A percentile compares a stretch with the other conserved stretches of the same genome.
phyloP scores from a whole-genome alignment of 2,329 filamentous ascomycete genomes.

The Sordariomycetes sp. region DNA sequence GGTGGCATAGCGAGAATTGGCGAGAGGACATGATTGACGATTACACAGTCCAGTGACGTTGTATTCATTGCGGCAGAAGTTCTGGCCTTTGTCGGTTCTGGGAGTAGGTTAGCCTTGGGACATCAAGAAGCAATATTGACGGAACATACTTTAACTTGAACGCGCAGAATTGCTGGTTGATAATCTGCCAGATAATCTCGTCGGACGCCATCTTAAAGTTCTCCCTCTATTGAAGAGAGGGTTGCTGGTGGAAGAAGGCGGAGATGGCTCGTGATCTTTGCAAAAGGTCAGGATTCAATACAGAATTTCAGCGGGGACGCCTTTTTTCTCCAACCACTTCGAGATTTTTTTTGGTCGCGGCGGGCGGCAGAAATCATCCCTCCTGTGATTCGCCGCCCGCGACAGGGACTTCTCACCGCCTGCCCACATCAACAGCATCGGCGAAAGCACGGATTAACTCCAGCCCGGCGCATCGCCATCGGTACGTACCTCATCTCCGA shows the following conservation, averaged over 20 bases:
- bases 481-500: slow-evolving; percentile 1
- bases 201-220: slow-evolving; percentile 66
- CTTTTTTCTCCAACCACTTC: slow-evolving; percentile 2
- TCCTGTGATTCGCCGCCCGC: slow-evolving; percentile 10
- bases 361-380: not conserved
- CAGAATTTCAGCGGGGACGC: slow-evolving; percentile 11
- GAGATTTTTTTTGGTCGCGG: slow-evolving; percentile 7
- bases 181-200: slow-evolving; percentile 96
- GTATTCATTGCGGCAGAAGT: slow-evolving; percentile 92
- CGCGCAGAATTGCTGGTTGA: slow-evolving; percentile 89
- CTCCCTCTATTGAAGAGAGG: not conserved
- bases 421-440: not conserved
- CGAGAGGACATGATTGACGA: slow-evolving; percentile 80
- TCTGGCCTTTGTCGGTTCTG: slow-evolving; percentile 77
- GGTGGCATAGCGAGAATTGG: slow-evolving; percentile 88
- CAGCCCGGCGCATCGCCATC: not conserved
- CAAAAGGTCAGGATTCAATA: too few species aligned
- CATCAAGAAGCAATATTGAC: not conserved
- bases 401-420: slow-evolving; percentile 3
- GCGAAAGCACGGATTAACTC: not conserved
- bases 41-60: slow-evolving; percentile 80
- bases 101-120: not conserved
- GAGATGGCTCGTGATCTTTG: too few species aligned
- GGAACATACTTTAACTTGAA: slow-evolving; percentile 77
- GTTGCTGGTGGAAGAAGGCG: not conserved